Base-by-base conservation (phyloP, 75 land plant genomes). In the Cunninghamia lanceolata region DNA sequence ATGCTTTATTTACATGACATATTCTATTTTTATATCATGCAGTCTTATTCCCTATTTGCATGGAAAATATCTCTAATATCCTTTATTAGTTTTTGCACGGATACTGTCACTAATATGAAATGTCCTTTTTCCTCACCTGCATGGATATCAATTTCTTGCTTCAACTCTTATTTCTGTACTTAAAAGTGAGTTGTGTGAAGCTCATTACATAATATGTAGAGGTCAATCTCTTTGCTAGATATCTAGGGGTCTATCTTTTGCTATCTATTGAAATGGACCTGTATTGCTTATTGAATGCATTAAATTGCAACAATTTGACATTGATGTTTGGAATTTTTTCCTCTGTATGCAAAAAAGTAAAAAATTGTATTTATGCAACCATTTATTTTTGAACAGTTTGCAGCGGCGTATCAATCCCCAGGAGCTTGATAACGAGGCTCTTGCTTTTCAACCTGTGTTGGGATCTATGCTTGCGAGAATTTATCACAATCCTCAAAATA, bases 391-490 rank as follows among this genome's bases (percentile, higher is more conserved):
- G 77, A 87, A 79, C 94, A 98, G 99, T 86, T 86, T 95, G 88
- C 97, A 96, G 86, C 87, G 94, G 25, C 92, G 99, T 38, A 74
- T 40, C 63, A 93, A 91, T 86, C 87, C 93, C 34, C 90, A 92
- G 79, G 99, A 98, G 34, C 95, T 98, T 59, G 99, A 98, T 85
- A 93, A 92, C 82, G 99, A 96, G 84, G 99, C 99, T 11, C 93
- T 93, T 76, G 98, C 99, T 32, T 98, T 98, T 85, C 92, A 88
- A 85, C 99, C 97, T 78, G 97, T 97, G 32, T 75, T 98, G 80
- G 95, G 99, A 35, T 88, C 96, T 40, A 96, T 98, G 94, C 95
- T 98, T 85, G 97, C 94, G 39, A 96, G 93, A 86, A 91, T 98
- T 75, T 96, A 94, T 79, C 95, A 93, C 71, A 95, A 96, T 87